These are phyloP conservation scores for Neurospora terricola DNA, from an alignment of 495 filamentous ascomycete genomes.

Conservation along the genomic window DNA sequence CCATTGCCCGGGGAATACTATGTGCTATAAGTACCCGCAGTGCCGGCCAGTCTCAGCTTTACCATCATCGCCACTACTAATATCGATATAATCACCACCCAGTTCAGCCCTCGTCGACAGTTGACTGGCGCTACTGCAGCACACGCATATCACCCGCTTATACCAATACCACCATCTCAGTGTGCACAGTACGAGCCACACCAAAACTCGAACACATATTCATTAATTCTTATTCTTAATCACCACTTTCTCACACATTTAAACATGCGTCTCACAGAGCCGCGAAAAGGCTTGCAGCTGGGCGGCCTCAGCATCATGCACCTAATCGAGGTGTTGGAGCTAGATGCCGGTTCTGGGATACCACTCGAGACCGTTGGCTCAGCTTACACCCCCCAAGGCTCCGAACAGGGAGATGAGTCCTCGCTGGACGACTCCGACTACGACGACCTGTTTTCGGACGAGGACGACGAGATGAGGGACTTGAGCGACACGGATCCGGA, in stretches of 20 bases:
- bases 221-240: neutral
- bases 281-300: neutral
- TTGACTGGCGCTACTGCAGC: neutral
- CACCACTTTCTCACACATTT: neutral
- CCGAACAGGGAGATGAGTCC: neutral
- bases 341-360: neutral
- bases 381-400: neutral
- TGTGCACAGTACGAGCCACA: neutral
- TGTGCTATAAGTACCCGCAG: neutral
- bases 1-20: neutral
- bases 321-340: slow-evolving; percentile 4
- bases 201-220: neutral
- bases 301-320: slow-evolving; percentile 1
- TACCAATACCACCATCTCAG: neutral
- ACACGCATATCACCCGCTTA: neutral
- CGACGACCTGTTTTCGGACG: neutral
- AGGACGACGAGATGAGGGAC: neutral
- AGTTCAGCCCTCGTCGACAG: neutral
- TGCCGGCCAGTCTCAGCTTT: neutral
- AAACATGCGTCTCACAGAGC: neutral
- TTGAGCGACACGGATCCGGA: neutral
- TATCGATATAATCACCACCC: neutral
- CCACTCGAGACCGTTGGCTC: neutral
- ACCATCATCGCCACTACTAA: neutral
- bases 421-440: neutral